Evolutionary conservation across 2,329 filamentous ascomycete genomes (phyloP).

Genomic region (Pseudogymnoascus sp.): DNA sequence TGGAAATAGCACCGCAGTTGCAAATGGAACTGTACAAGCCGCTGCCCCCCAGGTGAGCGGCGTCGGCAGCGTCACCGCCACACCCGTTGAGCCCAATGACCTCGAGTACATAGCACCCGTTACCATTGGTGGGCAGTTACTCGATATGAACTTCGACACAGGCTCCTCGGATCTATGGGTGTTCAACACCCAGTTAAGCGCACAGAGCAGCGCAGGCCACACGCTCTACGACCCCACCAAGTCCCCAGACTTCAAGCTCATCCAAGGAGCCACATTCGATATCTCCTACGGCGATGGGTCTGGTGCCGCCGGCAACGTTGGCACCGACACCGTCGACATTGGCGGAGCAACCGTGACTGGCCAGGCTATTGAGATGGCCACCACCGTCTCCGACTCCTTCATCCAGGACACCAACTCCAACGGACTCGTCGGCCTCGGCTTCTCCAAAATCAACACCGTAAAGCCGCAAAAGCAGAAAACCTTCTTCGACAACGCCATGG

Average conservation of each 20-base stretch:
- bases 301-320: constrained; percentile 31
- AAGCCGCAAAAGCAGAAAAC: constrained; percentile 29
- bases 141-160: constrained; percentile 28
- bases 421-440: constrained; percentile 56
- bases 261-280: constrained; percentile 26
- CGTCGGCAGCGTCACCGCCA: constrained; percentile 54
- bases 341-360: constrained; percentile 27
- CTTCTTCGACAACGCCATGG: constrained; percentile 29
- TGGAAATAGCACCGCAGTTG: constrained; percentile 7
- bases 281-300: constrained; percentile 34
- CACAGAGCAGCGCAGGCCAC: constrained; percentile 25
- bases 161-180: constrained; percentile 32
- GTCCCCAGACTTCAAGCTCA: constrained; percentile 23
- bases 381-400: constrained; percentile 28
- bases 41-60: constrained; percentile 28
- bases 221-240: constrained; percentile 25
- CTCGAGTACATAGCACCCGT: constrained; percentile 25
- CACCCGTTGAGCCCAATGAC: constrained; percentile 42
- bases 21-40: constrained; percentile 14
- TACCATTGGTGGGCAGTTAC: constrained; percentile 27
- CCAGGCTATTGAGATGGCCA: constrained; percentile 30
- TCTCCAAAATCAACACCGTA: constrained; percentile 30
- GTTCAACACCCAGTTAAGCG: constrained; percentile 28
- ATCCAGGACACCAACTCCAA: constrained; percentile 35
- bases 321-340: constrained; percentile 30